These are phyloP conservation scores for Globisporangium cystogenes DNA, from an alignment of 352 stramenopile species.

Conservation along the genomic window DNA sequence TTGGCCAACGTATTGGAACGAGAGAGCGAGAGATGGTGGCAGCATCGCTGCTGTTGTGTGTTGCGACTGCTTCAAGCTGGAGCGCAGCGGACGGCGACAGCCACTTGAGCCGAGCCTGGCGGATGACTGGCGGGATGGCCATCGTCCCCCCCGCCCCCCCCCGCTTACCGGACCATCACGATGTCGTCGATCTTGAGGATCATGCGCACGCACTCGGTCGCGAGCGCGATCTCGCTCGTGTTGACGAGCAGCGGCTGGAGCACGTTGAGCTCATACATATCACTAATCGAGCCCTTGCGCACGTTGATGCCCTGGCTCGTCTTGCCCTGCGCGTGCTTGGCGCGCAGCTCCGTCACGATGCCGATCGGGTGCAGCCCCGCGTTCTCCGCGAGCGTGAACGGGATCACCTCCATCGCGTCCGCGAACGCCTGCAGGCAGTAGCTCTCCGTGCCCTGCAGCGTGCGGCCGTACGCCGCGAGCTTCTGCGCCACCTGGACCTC, in stretches of 20 bases:
- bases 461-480: slow-evolving; percentile 91
- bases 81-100: too few species aligned
- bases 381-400: slow-evolving; percentile 99
- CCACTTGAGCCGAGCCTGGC: too few species aligned
- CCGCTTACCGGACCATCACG: slow-evolving; percentile 91
- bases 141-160: not conserved
- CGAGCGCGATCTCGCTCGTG: slow-evolving; percentile 96
- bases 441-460: slow-evolving; percentile 91
- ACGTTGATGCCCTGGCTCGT: slow-evolving; percentile 96
- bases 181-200: slow-evolving; percentile 99
- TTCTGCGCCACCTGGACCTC: slow-evolving; percentile 96
- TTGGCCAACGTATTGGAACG: not conserved
- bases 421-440: slow-evolving; percentile 98
- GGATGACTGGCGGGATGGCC: too few species aligned
- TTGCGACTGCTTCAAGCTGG: too few species aligned
- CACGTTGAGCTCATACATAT: slow-evolving; percentile 99
- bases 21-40: slow-evolving; percentile 1
- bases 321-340: slow-evolving; percentile 91
- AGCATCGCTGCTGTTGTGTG: too few species aligned
- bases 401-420: slow-evolving; percentile 97
- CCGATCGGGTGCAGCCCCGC: slow-evolving; percentile 98
- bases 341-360: slow-evolving; percentile 96
- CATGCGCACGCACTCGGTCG: slow-evolving; percentile 98
- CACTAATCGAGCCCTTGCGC: slow-evolving; percentile 92
- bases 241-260: slow-evolving; percentile 98